Evolutionary conservation across 345 rosid genomes (phyloP).

Genomic region (Boechera stricta): DNA sequence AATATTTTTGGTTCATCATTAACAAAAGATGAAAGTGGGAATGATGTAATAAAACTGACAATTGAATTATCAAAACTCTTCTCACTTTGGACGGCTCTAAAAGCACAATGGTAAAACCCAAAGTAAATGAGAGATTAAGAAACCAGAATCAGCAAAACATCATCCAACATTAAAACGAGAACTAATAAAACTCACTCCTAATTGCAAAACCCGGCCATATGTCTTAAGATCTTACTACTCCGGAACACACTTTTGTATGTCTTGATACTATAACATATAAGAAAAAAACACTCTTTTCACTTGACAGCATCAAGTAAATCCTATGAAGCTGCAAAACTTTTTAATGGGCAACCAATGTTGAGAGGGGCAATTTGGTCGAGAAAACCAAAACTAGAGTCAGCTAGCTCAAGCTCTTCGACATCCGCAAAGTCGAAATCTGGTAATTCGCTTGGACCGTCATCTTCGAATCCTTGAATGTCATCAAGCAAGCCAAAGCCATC

Average conservation of each 20-base stretch:
- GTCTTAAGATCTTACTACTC: conserved; percentile 35
- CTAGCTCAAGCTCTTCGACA: conserved; percentile 50
- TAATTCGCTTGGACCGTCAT: conserved; percentile 56
- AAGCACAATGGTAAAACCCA: conserved; percentile 24
- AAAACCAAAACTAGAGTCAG: conserved; percentile 50
- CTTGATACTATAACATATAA: conserved; percentile 11
- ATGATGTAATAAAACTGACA: not conserved
- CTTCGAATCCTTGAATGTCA: conserved; percentile 58
- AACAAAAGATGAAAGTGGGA: not conserved
- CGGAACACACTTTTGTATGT: conserved; percentile 43
- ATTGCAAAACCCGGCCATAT: conserved; percentile 45
- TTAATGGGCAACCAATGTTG: conserved; percentile 65
- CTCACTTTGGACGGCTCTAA: conserved; percentile 28
- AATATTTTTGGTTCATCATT: not conserved
- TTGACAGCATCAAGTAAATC: conserved; percentile 21
- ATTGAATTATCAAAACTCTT: conserved; percentile 5
- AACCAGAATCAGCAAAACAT: conserved; percentile 16
- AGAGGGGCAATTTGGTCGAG: conserved; percentile 41
- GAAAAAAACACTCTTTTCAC: conserved; percentile 21
- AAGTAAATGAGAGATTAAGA: not conserved
- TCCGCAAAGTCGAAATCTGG: conserved; percentile 75
- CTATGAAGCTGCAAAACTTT: conserved; percentile 83
- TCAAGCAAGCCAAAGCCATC: conserved; percentile 62
- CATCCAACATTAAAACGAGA: not conserved
- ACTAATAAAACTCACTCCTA: not conserved